Base-by-base conservation (phyloP, 2,329 filamentous ascomycete species). In the Cordyceps farinosa region DNA sequence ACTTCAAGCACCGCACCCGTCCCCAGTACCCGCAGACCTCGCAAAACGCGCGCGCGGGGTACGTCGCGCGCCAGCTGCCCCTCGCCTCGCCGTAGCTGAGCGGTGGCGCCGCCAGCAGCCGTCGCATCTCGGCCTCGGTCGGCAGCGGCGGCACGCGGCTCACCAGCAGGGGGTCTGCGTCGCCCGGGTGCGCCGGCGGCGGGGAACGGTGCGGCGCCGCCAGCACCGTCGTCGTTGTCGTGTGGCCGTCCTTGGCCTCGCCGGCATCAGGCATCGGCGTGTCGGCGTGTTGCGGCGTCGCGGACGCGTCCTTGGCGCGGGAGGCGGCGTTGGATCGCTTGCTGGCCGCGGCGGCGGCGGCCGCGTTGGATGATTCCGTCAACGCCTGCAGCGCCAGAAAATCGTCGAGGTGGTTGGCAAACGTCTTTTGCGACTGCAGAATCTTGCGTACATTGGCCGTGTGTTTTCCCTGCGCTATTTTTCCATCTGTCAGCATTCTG, bases 21-120 rank as follows among this genome's bases (percentile, higher is more conserved):
- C 90, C 90, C 90, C 90, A 93, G 75, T 92, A 93, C 15, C 90
- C 90, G 71, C 90, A 94, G 38, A 92, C 86, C 71, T 89, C 88
- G 75, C 90, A 94, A 73, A 93, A 94, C 42, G 79, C 78, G 64
- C 90, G 80, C 53, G 79, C 78, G 2, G 89, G 87, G 66, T 86
- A 86, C 69, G 70, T 74, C 15, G 67, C 68, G 52, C 75, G 78
- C 77, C 77, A 82, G 34, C 68, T 71, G 2, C 80, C 84, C 60
- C 80, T 76, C 45, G 87, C 87, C 68, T 90, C 88, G 54, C 83
- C 79, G 74, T 91, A 93, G 44, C 80, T 86, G 61, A 92, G 76
- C 53, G 89, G 86, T 58, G 89, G 86, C 8, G 83, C 84, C 29
- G 82, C 77, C 59, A 92, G 77, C 57, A 93, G 77, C 52, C 80